Evolutionary conservation across 768 basidiomycete species (phyloP), one percentile per base, ranked within the genome.

Genomic region (Lactarius trivialis): DNA sequence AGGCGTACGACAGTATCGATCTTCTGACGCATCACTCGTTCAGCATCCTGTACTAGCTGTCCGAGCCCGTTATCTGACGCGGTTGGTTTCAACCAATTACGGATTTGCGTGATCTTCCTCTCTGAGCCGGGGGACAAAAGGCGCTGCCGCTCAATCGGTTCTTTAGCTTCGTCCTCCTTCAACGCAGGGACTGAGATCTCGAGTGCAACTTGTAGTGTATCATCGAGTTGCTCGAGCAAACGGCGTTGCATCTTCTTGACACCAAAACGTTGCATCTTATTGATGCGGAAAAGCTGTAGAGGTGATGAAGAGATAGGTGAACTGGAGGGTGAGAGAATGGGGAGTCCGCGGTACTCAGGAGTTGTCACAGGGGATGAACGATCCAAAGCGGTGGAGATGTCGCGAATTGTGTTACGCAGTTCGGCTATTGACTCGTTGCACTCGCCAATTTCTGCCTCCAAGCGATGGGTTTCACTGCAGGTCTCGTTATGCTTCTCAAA

Each of bases 401-500:
- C 90, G 55, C 86, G 85, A 68, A 97, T 89, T 6, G 92, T 90
- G 70, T 86, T 90, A 61, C 86, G 84, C 57, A 98, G 80, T 70
- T 98, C 97, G 17, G 80, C 74, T 60, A 98, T 88, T 26, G 88
- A 88, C 73, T 99, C 97, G 75, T 98, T 97, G 78, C 89, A 92
- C 70, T 93, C 91, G 41, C 82, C 76, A 67, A 98, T 94, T 73
- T 97, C 95, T 19, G 94, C 93, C 74, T 99, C 97, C 64, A 99
- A 80, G 50, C 92, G 86, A 75, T 99, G 97, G 3, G 91, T 88
- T 76, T 98, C 96, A 67, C 85, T 92, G 69, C 97, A 99, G 12
- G 95, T 98, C 76, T 99, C 97, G 81, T 93, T 98, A 78, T 99
- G 97, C 77, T 98, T 98, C 77, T 98, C 97, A 73, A 99, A 99